These are phyloP conservation scores for Candida nanaspora DNA, from an alignment of 805 yeast species.

Conservation along the genomic window DNA sequence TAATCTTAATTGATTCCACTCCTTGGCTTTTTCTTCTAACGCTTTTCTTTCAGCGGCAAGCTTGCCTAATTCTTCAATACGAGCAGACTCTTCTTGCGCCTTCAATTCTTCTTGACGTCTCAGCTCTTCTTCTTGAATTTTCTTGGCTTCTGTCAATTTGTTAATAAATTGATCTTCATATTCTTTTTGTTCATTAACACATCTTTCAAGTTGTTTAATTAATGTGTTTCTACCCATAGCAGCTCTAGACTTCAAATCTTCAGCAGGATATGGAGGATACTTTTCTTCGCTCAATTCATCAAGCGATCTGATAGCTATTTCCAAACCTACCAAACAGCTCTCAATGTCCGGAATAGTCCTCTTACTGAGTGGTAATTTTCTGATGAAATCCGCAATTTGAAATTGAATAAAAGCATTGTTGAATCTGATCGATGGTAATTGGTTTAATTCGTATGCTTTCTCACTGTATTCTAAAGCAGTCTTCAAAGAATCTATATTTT, in stretches of 20 bases:
- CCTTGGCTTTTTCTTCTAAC: constrained; percentile 50
- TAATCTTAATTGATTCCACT: constrained; percentile 39
- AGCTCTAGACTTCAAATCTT: constrained; percentile 82
- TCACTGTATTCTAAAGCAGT: constrained; percentile 58
- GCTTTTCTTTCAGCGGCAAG: constrained; percentile 37
- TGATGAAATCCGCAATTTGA: constrained; percentile 78
- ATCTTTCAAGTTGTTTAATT: constrained; percentile 60
- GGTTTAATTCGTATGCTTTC: constrained; percentile 41
- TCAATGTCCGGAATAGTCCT: constrained; percentile 60
- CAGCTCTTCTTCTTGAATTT: constrained; percentile 50
- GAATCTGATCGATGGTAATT: constrained; percentile 48
- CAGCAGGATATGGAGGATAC: constrained; percentile 70
- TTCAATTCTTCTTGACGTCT: constrained; percentile 35
- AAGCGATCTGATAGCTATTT: constrained; percentile 53
- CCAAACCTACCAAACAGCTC: constrained; percentile 46
- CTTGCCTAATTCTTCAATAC: constrained; percentile 35
- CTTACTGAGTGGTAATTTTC: constrained; percentile 50
- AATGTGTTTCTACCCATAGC: constrained; percentile 74
- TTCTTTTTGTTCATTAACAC: constrained; percentile 64
- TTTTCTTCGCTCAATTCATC: constrained; percentile 48
- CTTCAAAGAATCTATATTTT: constrained; percentile 49
- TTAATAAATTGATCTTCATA: constrained; percentile 50
- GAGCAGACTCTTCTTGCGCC: constrained; percentile 38
- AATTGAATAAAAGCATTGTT: constrained; percentile 80
- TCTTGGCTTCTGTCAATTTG: constrained; percentile 70